Evolutionary conservation across 768 basidiomycete genomes (phyloP).

Genomic region (Suillus sp.): DNA sequence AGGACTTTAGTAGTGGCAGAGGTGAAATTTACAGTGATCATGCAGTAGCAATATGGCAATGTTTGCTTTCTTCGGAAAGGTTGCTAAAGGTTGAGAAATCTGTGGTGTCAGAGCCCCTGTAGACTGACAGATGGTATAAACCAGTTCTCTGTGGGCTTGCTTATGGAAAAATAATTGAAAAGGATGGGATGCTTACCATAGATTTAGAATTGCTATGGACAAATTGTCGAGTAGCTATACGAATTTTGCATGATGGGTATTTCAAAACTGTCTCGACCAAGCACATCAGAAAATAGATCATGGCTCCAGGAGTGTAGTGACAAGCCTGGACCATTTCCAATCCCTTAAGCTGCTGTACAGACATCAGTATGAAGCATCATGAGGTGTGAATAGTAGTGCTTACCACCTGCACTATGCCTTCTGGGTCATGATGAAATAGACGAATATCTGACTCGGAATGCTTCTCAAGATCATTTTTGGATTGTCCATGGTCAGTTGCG

Average conservation of each 20-base stretch:
- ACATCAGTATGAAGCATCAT: slow-evolving; percentile 6
- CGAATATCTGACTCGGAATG: slow-evolving; percentile 34
- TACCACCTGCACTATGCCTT: slow-evolving; percentile 43
- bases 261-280: too few relatives aligned
- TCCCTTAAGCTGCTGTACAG: slow-evolving; percentile 27
- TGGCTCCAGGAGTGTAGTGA: slow-evolving; percentile 32
- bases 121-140: neutral
- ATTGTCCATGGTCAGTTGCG: slow-evolving; percentile 14
- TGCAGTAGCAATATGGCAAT: neutral
- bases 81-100: neutral
- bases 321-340: slow-evolving; percentile 29
- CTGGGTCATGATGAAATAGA: slow-evolving; percentile 38
- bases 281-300: slow-evolving; percentile 31
- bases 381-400: slow-evolving; percentile 22
- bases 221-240: neutral
- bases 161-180: neutral
- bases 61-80: neutral
- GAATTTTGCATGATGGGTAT: neutral
- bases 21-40: neutral
- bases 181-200: neutral
- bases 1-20: too few relatives aligned
- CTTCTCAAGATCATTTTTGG: slow-evolving; percentile 34
- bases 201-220: neutral
- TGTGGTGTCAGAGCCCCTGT: neutral
- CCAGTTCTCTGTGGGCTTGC: neutral